phyloP scores from a whole-genome alignment of 1,284 basidiomycete species.

The Trichosporon asahii region DNA sequence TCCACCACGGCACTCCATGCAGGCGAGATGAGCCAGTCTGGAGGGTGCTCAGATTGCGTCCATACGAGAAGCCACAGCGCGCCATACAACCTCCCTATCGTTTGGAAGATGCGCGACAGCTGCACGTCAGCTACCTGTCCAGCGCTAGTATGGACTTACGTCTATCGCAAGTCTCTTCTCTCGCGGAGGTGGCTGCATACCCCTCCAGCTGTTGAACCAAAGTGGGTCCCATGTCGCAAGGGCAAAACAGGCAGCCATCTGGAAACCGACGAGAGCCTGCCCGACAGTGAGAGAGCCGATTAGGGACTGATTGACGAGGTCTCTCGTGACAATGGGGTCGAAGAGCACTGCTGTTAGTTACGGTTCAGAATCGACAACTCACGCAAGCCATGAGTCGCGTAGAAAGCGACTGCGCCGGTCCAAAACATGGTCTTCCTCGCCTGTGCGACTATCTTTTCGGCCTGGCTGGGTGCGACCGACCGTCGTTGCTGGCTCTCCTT shows the following conservation, averaged over 20 bases:
- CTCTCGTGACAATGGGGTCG: background rate
- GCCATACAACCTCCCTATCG: background rate
- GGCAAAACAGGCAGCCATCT: background rate
- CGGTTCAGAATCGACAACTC: background rate
- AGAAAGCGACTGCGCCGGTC: background rate
- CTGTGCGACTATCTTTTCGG: background rate
- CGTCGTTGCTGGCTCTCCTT: conserved; percentile 7
- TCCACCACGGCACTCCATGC: background rate
- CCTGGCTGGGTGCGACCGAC: background rate
- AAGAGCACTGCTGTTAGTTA: background rate
- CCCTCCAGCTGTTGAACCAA: background rate
- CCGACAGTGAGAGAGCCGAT: background rate
- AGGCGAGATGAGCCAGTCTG: background rate
- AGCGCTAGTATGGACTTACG: background rate
- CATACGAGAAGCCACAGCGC: background rate
- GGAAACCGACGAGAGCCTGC: background rate
- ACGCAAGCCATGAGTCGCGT: background rate
- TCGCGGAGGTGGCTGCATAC: background rate
- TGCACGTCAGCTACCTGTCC: background rate
- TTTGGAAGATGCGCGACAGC: background rate
- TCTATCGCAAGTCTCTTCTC: background rate
- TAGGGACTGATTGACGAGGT: background rate
- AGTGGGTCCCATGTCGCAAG: background rate
- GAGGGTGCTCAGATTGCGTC: background rate
- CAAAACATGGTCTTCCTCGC: background rate